These are phyloP conservation scores for Senecio squalidus DNA, from an alignment of 140 eudicot genomes.

Conservation along the genomic window DNA sequence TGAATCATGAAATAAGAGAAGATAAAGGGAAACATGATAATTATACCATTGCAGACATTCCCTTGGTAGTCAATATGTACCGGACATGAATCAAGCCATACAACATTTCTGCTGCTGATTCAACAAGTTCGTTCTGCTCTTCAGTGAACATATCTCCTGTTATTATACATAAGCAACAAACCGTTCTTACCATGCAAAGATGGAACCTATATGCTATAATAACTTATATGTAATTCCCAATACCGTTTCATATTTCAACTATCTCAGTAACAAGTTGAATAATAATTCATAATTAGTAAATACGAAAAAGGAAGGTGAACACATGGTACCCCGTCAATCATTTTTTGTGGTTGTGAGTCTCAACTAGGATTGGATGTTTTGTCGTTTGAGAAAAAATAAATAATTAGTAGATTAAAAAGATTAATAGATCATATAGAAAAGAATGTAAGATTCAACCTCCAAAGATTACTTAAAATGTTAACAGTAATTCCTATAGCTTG, in stretches of 20 bases:
- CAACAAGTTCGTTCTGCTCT: conserved; percentile 90
- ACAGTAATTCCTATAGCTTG: neutral
- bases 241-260: neutral
- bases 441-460: neutral
- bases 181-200: conserved; percentile 16
- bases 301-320: too few species aligned
- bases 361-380: too few species aligned
- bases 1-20: conserved; percentile 1
- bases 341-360: too few species aligned
- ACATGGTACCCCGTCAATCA: too few species aligned
- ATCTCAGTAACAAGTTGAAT: conserved; percentile 3
- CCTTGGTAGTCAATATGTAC: conserved; percentile 83
- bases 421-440: neutral
- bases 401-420: too few species aligned
- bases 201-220: conserved; percentile 5
- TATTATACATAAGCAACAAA: conserved; percentile 9
- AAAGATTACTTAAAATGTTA: neutral
- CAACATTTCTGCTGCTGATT: conserved; percentile 97
- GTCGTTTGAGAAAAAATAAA: neutral
- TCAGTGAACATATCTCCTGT: conserved; percentile 91
- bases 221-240: neutral
- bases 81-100: conserved; percentile 93
- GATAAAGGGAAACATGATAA: neutral
- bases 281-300: neutral
- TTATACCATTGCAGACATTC: conserved; percentile 89